Evolutionary conservation across 1,284 basidiomycete species (phyloP).

Genomic region (Malassezia restricta): DNA sequence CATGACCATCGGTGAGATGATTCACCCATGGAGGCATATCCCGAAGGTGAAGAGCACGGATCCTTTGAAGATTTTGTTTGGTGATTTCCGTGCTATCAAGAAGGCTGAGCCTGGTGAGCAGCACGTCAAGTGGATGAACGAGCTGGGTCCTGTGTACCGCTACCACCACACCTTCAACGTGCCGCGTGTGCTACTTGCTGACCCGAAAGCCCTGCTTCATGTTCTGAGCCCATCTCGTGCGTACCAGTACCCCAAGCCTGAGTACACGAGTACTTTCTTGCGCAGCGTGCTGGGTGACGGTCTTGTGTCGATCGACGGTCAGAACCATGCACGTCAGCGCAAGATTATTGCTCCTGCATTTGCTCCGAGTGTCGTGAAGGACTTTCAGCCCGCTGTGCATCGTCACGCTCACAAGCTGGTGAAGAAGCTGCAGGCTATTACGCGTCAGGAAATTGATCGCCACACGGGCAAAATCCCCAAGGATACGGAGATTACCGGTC

Average conservation of each 20-base stretch:
- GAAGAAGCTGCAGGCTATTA: conserved; percentile 16
- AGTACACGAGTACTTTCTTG: conserved; percentile 21
- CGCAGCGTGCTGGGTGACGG: conserved; percentile 35
- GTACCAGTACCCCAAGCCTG: conserved; percentile 40
- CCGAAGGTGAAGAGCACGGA: conserved; percentile 15
- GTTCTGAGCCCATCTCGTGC: conserved; percentile 29
- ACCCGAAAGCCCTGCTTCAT: conserved; percentile 32
- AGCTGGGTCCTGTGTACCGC: conserved; percentile 22
- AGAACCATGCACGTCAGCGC: conserved; percentile 33
- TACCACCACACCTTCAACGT: conserved; percentile 37
- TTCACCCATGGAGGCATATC: conserved; percentile 15
- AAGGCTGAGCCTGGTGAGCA: conserved; percentile 4
- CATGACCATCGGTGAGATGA: conserved; percentile 15
- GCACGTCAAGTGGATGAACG: conserved; percentile 17
- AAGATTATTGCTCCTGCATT: conserved; percentile 31
- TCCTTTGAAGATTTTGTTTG: conserved; percentile 11
- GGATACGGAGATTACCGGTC: not conserved
- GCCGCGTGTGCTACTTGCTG: conserved; percentile 31
- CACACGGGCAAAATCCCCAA: conserved; percentile 20
- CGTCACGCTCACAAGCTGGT: conserved; percentile 24
- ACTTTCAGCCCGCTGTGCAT: conserved; percentile 19
- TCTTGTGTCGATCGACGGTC: conserved; percentile 35
- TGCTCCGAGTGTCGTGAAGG: conserved; percentile 22
- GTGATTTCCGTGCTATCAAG: conserved; percentile 19
- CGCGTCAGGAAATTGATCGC: conserved; percentile 17